Conservation (phyloP, 352 stramenopile species). For the Phytophthora sojae region DNA sequence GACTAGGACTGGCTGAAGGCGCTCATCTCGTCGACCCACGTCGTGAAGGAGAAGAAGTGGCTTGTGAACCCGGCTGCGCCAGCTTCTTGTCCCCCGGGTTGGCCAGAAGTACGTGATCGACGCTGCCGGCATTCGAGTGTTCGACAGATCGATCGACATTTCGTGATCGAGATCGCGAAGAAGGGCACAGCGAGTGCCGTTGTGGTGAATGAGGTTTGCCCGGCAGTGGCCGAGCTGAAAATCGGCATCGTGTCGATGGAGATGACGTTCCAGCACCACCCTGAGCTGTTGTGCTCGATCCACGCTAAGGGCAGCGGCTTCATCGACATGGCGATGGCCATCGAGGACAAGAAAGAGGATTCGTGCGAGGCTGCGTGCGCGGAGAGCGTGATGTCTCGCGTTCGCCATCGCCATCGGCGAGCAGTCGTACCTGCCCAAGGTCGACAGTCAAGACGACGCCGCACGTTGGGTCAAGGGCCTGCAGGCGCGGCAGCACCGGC, state of each 20-base stretch:
- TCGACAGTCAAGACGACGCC: conserved; percentile 75
- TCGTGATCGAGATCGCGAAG: conserved; percentile 62
- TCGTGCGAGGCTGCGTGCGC: conserved; percentile 67
- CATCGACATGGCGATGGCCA: conserved; percentile 71
- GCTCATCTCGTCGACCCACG: conserved; percentile 59
- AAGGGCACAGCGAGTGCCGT: conserved; percentile 48
- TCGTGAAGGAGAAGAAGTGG: conserved; percentile 66
- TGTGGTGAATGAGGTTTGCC: conserved; percentile 64
- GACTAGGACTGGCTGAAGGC: conserved; percentile 62
- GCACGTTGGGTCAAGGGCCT: conserved; percentile 60
- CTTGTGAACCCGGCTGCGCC: conserved; percentile 66
- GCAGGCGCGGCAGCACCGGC: conserved; percentile 72
- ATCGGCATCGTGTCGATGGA: conserved; percentile 56
- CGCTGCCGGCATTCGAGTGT: conserved; percentile 42
- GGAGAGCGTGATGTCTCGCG: conserved; percentile 71
- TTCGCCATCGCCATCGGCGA: conserved; percentile 89
- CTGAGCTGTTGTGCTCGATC: conserved; percentile 58
- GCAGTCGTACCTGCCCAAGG: conserved; percentile 88
- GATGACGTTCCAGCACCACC: conserved; percentile 63
- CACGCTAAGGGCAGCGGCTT: conserved; percentile 51
- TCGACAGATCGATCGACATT: conserved; percentile 47
- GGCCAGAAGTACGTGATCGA: conserved; percentile 56
- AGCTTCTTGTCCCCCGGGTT: conserved; percentile 56
- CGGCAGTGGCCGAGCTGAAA: conserved; percentile 56
- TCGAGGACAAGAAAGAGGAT: conserved; percentile 61